A percentile compares a stretch with the other conserved stretches of the same genome.
phyloP scores from a whole-genome alignment of 139 green algal species.

The Micractinium sp. region DNA sequence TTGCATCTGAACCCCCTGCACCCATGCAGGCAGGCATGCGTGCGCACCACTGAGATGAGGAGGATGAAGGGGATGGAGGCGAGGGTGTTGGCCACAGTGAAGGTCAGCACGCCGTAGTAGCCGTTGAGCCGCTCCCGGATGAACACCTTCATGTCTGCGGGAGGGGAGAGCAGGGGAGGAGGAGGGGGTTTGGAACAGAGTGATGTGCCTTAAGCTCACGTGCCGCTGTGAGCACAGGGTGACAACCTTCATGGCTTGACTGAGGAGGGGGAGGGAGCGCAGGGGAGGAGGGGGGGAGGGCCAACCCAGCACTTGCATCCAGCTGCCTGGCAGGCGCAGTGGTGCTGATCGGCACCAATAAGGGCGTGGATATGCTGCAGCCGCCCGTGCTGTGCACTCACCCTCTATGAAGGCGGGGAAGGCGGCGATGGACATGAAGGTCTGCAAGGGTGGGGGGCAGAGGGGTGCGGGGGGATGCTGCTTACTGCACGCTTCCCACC shows the following conservation, averaged over 20 bases:
- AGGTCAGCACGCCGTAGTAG: conserved; percentile 69
- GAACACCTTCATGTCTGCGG: conserved; percentile 42
- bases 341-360: neutral
- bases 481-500: too few relatives aligned
- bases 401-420: conserved; percentile 74
- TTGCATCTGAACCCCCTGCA: too few relatives aligned
- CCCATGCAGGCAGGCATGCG: neutral
- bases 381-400: conserved; percentile 27
- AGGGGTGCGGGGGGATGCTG: too few relatives aligned
- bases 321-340: neutral
- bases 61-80: conserved; percentile 76
- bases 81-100: conserved; percentile 70
- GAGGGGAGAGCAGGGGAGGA: neutral
- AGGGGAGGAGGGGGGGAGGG: neutral
- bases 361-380: neutral
- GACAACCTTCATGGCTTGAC: too few relatives aligned
- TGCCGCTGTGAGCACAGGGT: neutral
- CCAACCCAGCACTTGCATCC: neutral
- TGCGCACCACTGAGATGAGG: conserved; percentile 63
- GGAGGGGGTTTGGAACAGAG: neutral
- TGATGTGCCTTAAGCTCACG: neutral
- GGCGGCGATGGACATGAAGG: conserved; percentile 70
- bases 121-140: conserved; percentile 73
- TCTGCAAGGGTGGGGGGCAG: conserved; percentile 6
- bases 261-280: too few relatives aligned